Evolutionary conservation across 257 asterid genomes (phyloP).

Genomic region (Ajuga chamaepitys): DNA sequence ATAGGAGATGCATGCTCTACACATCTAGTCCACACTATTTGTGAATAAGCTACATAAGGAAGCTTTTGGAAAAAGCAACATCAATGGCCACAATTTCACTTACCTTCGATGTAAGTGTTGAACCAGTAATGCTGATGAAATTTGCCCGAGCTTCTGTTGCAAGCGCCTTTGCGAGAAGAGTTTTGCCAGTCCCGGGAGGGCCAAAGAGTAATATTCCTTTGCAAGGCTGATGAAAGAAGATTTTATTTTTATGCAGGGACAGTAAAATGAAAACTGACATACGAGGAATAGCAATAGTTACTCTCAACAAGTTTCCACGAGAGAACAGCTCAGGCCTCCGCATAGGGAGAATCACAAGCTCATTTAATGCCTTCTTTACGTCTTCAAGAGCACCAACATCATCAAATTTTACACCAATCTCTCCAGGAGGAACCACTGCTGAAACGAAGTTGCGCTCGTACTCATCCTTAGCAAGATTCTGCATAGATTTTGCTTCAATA

Average conservation of each 20-base stretch:
- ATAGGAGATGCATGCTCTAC: not conserved
- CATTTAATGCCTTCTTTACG: constrained; percentile 81
- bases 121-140: constrained; percentile 94
- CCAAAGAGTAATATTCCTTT: constrained; percentile 97
- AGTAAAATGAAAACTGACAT: not conserved
- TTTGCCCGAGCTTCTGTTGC: constrained; percentile 99
- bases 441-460: constrained; percentile 93
- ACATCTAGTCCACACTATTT: not conserved
- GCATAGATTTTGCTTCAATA: constrained; percentile 23
- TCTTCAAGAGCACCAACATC: constrained; percentile 99
- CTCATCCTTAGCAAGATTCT: constrained; percentile 97
- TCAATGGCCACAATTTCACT: constrained; percentile 1
- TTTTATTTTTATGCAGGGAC: constrained; percentile 3
- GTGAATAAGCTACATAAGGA: not conserved
- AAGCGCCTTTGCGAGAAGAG: constrained; percentile 96
- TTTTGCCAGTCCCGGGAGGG: constrained; percentile 99
- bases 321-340: constrained; percentile 95
- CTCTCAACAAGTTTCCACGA: constrained; percentile 90
- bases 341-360: constrained; percentile 98
- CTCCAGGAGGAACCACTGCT: constrained; percentile 95
- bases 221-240: constrained; percentile 68
- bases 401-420: constrained; percentile 90
- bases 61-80: not conserved
- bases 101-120: constrained; percentile 96
- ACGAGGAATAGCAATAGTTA: constrained; percentile 19